These are phyloP conservation scores for Starmerella apicola DNA, from an alignment of 805 yeast species.

Conservation along the genomic window DNA sequence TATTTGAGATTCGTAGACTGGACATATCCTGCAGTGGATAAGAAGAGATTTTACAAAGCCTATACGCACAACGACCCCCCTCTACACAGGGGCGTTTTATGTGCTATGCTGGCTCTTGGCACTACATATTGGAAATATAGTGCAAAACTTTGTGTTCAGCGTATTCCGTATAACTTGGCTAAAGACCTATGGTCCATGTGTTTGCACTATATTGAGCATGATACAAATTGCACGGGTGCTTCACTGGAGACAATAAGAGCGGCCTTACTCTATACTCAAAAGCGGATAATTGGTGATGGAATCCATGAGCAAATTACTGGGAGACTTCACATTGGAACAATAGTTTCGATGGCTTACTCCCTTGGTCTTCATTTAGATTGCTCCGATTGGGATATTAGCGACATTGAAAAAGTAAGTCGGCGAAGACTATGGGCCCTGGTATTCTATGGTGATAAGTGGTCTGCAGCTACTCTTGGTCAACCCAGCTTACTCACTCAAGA, in stretches of 20 bases:
- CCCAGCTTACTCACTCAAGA: conserved; percentile 20
- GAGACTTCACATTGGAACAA: conserved; percentile 22
- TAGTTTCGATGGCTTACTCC: conserved; percentile 24
- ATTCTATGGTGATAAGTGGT: conserved; percentile 30
- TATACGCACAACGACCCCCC: conserved; percentile 23
- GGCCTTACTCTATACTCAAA: conserved; percentile 25
- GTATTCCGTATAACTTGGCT: conserved; percentile 23
- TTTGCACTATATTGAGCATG: conserved; percentile 23
- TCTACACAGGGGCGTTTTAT: conserved; percentile 25
- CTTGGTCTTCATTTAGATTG: conserved; percentile 29
- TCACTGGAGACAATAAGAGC: conserved; percentile 26
- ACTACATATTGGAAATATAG: conserved; percentile 29
- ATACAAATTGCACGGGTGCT: conserved; percentile 22
- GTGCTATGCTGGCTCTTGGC: conserved; percentile 27
- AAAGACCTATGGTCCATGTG: conserved; percentile 23
- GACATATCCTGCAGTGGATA: conserved; percentile 28
- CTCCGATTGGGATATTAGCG: conserved; percentile 27
- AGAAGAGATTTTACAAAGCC: conserved; percentile 23
- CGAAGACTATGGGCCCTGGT: conserved; percentile 27
- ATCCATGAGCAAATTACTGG: conserved; percentile 23
- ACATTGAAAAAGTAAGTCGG: conserved; percentile 25
- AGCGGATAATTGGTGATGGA: conserved; percentile 25
- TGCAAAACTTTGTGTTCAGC: conserved; percentile 23
- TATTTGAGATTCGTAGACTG: conserved; percentile 27
- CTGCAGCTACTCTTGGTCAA: conserved; percentile 26